Percentiles rank a stretch among this genome's conserved stretches.
Conservation (phyloP, 2,329 filamentous ascomycete species). For the Nannizziopsis barbatae region DNA sequence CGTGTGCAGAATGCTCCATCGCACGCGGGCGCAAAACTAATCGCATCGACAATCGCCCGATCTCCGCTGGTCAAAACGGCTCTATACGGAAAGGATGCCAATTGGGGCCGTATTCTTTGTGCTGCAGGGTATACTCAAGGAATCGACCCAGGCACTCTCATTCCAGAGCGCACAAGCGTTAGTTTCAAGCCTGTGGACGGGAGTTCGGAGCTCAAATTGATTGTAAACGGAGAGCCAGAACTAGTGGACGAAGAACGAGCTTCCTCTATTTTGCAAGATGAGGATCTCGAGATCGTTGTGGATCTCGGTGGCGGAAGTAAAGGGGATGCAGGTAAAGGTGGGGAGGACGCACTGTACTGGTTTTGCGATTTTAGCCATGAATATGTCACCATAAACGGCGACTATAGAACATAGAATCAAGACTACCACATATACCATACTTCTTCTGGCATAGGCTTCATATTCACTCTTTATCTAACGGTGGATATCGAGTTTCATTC, state of each 20-base stretch:
- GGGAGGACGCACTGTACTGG: slow-evolving; percentile 49
- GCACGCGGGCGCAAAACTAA: slow-evolving; percentile 60
- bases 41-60: slow-evolving; percentile 78
- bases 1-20: slow-evolving; percentile 62
- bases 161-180: slow-evolving; percentile 48
- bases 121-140: slow-evolving; percentile 69
- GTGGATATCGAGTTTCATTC: no score
- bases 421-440: no score
- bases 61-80: slow-evolving; percentile 96
- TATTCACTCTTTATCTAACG: no score
- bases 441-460: no score
- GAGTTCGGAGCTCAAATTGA: slow-evolving; percentile 44
- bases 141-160: slow-evolving; percentile 37
- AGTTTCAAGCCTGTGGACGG: slow-evolving; percentile 51
- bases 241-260: slow-evolving; percentile 50
- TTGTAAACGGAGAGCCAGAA: slow-evolving; percentile 53
- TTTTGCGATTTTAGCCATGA: slow-evolving; percentile 60
- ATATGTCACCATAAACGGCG: slow-evolving; percentile 58
- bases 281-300: slow-evolving; percentile 53
- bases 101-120: slow-evolving; percentile 95
- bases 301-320: slow-evolving; percentile 43
- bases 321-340: slow-evolving; percentile 31
- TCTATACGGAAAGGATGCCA: slow-evolving; percentile 91
- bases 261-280: slow-evolving; percentile 48
- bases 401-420: slow-evolving; percentile 47